A percentile compares a stretch with the other conserved stretches of the same genome.
Evolutionary conservation across 163 green algal species (phyloP).

Genomic region (Chlorella variabilis): DNA sequence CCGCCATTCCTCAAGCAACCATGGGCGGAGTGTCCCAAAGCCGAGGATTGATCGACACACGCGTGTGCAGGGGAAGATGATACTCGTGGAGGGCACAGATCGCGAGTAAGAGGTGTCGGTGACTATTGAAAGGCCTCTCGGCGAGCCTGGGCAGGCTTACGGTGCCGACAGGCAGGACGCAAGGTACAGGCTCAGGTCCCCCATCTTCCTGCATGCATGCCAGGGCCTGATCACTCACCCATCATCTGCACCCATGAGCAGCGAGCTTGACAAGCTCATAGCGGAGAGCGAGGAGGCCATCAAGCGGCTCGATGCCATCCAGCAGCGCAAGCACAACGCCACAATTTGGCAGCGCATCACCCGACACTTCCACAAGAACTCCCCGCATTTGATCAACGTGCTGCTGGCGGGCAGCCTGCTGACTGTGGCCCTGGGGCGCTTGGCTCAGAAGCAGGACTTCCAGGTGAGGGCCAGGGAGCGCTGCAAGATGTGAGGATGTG

Average conservation of each 20-base stretch:
- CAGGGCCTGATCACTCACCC: no score
- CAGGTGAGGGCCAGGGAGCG: background rate
- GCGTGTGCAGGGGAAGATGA: background rate
- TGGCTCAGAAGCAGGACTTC: conserved; percentile 39
- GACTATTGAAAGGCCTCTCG: no score
- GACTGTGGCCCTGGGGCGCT: conserved; percentile 46
- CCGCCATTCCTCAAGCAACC: no score
- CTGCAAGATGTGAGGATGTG: no score
- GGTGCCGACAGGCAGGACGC: background rate
- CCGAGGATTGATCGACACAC: no score
- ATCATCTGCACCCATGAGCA: background rate
- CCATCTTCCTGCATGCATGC: no score
- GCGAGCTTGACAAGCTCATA: conserved; percentile 46
- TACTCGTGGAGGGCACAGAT: no score
- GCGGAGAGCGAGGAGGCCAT: conserved; percentile 45
- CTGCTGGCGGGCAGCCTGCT: conserved; percentile 54
- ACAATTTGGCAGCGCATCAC: conserved; percentile 22
- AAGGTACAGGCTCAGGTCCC: no score
- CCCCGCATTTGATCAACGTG: conserved; percentile 40
- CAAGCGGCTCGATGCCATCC: conserved; percentile 47
- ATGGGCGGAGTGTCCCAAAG: no score
- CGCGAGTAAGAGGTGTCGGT: no score
- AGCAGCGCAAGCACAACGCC: conserved; percentile 8
- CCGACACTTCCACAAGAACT: conserved; percentile 43
- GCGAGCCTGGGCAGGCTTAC: no score